Evolutionary conservation across 345 rosid genomes (phyloP).

Genomic region (Dipteronia sinensis): DNA sequence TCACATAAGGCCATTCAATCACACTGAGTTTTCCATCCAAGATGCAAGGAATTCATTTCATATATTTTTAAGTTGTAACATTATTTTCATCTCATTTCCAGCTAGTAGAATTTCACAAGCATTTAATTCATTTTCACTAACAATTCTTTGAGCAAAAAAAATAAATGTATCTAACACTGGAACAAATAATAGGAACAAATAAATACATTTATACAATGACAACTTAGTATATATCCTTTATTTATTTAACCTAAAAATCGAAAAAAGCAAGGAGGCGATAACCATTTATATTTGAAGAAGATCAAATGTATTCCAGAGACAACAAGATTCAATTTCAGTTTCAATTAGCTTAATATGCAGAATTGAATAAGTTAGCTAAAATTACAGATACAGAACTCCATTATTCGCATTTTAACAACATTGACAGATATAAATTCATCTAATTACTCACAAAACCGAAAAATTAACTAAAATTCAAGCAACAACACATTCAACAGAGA

Average conservation of each 20-base stretch:
- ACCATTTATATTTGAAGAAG: no score
- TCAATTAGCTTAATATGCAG: no score
- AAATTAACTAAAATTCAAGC: neutral
- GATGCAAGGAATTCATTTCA: neutral
- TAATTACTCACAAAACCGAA: neutral
- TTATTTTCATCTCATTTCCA: no score
- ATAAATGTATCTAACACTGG: no score
- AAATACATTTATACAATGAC: no score
- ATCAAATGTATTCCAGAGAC: no score
- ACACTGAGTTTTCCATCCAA: neutral
- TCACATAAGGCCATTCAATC: neutral
- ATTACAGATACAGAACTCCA: neutral
- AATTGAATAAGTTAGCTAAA: no score
- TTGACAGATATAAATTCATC: neutral
- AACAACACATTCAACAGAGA: neutral
- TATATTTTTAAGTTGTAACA: neutral
- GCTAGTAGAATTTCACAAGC: neutral
- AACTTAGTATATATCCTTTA: no score
- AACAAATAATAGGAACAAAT: no score
- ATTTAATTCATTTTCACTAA: neutral
- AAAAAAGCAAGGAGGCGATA: no score
- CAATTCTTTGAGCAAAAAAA: neutral
- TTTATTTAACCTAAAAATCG: no score
- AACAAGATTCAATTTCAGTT: no score
- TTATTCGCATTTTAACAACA: neutral